These are phyloP conservation scores for Podila verticillata DNA, from an alignment of 192 early-diverging fungal species.

Conservation along the genomic window DNA sequence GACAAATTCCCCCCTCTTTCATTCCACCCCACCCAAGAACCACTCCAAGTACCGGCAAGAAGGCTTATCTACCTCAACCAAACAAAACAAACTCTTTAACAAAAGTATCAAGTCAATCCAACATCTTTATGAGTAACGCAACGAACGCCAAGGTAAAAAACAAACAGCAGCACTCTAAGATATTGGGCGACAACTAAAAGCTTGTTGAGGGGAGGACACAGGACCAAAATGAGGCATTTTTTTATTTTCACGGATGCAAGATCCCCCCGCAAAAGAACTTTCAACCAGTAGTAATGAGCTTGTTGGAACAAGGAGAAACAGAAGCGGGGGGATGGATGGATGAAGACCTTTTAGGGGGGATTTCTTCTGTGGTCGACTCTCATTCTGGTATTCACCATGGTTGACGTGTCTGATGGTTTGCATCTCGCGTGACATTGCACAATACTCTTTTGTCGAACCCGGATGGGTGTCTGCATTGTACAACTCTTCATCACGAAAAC, in stretches of 20 bases:
- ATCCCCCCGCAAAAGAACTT: neutral
- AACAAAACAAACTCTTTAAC: neutral
- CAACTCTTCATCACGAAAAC: too few relatives aligned
- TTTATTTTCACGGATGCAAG: neutral
- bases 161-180: neutral
- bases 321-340: neutral
- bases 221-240: neutral
- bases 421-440: conserved; percentile 4
- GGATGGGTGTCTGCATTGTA: too few relatives aligned
- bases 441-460: too few relatives aligned
- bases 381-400: too few relatives aligned
- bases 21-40: neutral
- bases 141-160: conserved; percentile 49
- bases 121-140: conserved; percentile 55
- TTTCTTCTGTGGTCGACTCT: neutral
- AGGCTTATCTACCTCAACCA: neutral
- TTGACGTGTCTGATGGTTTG: neutral
- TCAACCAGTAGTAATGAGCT: too few relatives aligned
- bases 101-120: conserved; percentile 9
- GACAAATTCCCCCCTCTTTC: too few relatives aligned
- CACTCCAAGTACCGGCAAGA: neutral
- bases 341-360: neutral
- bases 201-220: neutral
- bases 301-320: too few relatives aligned
- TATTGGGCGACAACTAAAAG: neutral